These are phyloP conservation scores for Puccinia novopanici DNA, from an alignment of 1,284 basidiomycete species.

Conservation along the genomic window DNA sequence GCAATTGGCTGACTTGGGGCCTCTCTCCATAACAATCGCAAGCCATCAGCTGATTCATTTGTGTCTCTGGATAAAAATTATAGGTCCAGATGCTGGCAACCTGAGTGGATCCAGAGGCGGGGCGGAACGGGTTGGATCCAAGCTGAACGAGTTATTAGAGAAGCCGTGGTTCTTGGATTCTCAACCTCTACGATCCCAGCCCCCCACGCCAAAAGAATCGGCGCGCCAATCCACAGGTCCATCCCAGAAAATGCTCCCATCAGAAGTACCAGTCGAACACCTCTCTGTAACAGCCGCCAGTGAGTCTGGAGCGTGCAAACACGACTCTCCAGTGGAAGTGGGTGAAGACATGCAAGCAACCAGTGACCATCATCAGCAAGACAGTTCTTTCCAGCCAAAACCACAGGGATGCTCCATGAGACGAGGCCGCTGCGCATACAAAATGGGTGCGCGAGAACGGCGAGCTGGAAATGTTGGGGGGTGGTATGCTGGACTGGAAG, in stretches of 20 bases:
- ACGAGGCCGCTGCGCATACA: not conserved
- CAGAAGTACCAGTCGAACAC: not conserved
- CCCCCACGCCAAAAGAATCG: not conserved
- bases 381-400: not conserved
- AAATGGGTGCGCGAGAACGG: constrained; percentile 46
- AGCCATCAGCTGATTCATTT: not conserved
- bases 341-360: not conserved
- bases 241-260: not conserved
- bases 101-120: constrained; percentile 40
- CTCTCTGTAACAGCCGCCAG: too few species aligned
- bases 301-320: not conserved
- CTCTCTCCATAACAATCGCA: not conserved
- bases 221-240: not conserved
- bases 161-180: constrained; percentile 38
- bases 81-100: constrained; percentile 50
- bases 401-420: not conserved
- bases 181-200: not conserved
- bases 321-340: not conserved
- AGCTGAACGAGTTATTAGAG: constrained; percentile 46
- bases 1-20: not conserved
- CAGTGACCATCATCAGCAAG: not conserved
- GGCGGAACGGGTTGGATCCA: constrained; percentile 41
- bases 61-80: not conserved
- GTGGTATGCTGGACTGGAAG: constrained; percentile 48
- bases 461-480: constrained; percentile 49